Evolutionary conservation across 2,329 filamentous ascomycete genomes (phyloP), one percentile per base, ranked within the genome.

Genomic region (Cylindrodendrum hubeiense): DNA sequence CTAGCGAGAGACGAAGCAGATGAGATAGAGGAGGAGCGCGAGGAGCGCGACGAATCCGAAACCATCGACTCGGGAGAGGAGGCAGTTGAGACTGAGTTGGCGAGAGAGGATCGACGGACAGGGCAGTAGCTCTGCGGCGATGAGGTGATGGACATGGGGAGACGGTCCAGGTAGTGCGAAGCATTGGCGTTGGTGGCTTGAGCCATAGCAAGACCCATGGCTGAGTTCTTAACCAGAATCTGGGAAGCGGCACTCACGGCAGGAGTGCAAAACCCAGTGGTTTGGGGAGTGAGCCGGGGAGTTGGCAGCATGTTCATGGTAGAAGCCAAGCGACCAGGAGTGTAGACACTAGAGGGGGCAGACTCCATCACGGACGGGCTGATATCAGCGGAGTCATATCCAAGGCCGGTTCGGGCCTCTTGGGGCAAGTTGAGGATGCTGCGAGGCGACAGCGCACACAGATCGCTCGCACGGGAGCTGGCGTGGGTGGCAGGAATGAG

Each of bases 51-150:
- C 62, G 83, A 82, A 75, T 91, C 89, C 64, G 89, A 90, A 49
- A 91, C 79, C 88, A 91, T 90, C 60, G 89, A 91, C 75, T 91
- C 89, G 67, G 89, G 89, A 28, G 89, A 91, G 64, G 89, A 91
- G 34, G 86, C 85, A 30, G 86, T 87, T 26, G 89, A 91, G 71
- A 89, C 81, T 19, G 89, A 89, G 74, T 85, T 89, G 75, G 88
- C 88, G 65, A 90, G 85, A 17, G 89, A 90, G 15, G 88, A 89
- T 66, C 88, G 87, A 65, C 89, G 88, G 39, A 81, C 79, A 2
- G 82, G 80, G 53, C 71, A 75, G 71, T 85, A 84, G 69, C 80
- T 81, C 71, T 84, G 82, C 26, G 88, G 87, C 21, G 89, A 89
- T 4, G 85, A 84, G 4, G 81, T 81, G 62, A 80, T 79, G 15